Evolutionary conservation across 352 stramenopile species (phyloP).

Genomic region (Globisporangium ultimum): DNA sequence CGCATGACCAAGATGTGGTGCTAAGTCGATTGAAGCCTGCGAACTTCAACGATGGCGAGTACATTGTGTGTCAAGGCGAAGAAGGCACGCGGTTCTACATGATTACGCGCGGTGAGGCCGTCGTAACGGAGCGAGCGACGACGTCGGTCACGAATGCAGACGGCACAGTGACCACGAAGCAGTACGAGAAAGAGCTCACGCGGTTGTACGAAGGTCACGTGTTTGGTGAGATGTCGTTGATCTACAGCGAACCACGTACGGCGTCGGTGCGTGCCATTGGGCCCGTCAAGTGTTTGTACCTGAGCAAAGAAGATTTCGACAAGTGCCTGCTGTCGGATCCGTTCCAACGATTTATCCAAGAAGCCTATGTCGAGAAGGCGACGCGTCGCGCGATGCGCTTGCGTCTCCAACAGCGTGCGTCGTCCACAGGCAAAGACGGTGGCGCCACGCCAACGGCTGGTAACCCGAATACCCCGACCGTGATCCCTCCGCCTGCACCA

Average conservation of each 20-base stretch:
- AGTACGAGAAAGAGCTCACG: conserved; percentile 76
- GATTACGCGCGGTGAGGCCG: conserved; percentile 84
- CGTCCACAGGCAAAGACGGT: conserved; percentile 15
- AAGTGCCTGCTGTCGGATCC: conserved; percentile 78
- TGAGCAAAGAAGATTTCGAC: conserved; percentile 88
- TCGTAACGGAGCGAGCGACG: conserved; percentile 70
- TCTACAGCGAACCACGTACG: conserved; percentile 85
- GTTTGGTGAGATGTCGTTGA: conserved; percentile 87
- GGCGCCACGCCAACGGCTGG: conserved; percentile 14
- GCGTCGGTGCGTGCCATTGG: conserved; percentile 75
- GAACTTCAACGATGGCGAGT: conserved; percentile 85
- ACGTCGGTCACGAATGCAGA: conserved; percentile 10
- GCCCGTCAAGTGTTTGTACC: conserved; percentile 81
- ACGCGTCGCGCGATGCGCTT: conserved; percentile 79
- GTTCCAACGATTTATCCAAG: conserved; percentile 85
- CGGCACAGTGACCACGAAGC: conserved; percentile 23
- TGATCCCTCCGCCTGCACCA: conserved; percentile 39
- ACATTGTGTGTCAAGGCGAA: conserved; percentile 88
- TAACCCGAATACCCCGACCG: conserved; percentile 23
- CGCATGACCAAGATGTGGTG: conserved; percentile 77
- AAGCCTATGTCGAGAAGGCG: conserved; percentile 84
- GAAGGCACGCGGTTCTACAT: conserved; percentile 88
- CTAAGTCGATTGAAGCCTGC: conserved; percentile 75
- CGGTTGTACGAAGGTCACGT: conserved; percentile 86
- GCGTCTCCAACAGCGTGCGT: conserved; percentile 58